Conservation (phyloP, 176 grass and related monocot species). For the Hyparrhenia diplandra region DNA sequence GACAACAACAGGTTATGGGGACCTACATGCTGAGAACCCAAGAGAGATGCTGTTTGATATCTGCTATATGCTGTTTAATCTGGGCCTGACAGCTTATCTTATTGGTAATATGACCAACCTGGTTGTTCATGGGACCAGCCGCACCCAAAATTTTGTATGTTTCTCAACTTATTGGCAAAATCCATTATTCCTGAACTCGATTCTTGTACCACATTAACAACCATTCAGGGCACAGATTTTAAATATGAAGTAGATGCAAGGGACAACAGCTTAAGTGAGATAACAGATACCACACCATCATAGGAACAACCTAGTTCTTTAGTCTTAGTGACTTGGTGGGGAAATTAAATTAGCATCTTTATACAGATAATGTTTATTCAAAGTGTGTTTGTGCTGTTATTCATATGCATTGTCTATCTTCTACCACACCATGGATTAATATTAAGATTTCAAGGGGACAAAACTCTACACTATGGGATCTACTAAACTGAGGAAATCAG, state of each 20-base stretch:
- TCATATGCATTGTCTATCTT: background rate
- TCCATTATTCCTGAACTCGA: background rate
- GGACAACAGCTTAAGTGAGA: background rate
- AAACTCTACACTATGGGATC: background rate
- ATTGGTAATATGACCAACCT: conserved; percentile 99
- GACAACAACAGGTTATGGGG: conserved; percentile 92
- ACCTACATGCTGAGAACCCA: conserved; percentile 96
- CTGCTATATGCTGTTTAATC: conserved; percentile 97
- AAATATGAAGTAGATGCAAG: conserved; percentile 5
- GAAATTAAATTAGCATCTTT: conserved; percentile 2
- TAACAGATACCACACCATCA: background rate
- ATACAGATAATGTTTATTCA: background rate
- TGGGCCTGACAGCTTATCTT: conserved; percentile 90
- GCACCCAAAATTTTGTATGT: conserved; percentile 84
- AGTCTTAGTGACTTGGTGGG: background rate
- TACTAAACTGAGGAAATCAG: background rate
- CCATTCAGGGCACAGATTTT: background rate
- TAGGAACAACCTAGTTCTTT: conserved; percentile 15
- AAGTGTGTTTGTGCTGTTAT: background rate
- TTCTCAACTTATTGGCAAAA: conserved; percentile 20
- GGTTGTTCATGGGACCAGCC: conserved; percentile 94
- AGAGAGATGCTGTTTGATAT: conserved; percentile 94
- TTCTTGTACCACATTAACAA: no score
- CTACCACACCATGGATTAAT: background rate
- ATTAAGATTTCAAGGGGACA: conserved; percentile 1